Percentiles rank a stretch among this genome's conserved stretches.
These are phyloP conservation scores for Pleurotus platypus DNA, from an alignment of 768 basidiomycete genomes.

Conservation along the genomic window DNA sequence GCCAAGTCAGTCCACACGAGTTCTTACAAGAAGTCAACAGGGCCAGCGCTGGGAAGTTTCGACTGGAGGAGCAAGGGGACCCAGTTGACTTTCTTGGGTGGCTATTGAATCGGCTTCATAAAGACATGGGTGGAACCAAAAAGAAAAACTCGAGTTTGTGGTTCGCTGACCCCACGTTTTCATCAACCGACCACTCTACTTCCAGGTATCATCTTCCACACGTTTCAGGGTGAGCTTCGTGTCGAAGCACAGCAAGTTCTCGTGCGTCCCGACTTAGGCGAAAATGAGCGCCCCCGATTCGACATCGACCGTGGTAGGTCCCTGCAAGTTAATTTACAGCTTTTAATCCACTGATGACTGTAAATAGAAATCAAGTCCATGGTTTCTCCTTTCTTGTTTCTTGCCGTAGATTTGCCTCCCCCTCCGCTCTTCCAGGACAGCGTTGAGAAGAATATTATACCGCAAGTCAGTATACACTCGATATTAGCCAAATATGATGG, in stretches of 20 bases:
- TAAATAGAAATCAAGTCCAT: constrained; percentile 76
- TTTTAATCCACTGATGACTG: background rate
- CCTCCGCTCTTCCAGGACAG: constrained; percentile 97
- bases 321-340: constrained; percentile 5
- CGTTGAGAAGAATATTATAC: constrained; percentile 97
- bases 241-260: constrained; percentile 93
- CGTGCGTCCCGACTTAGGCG: constrained; percentile 72
- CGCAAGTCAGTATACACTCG: constrained; percentile 89
- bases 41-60: constrained; percentile 86
- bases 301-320: constrained; percentile 87
- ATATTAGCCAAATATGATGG: constrained; percentile 96
- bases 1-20: constrained; percentile 98
- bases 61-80: constrained; percentile 92
- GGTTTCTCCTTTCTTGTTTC: constrained; percentile 90
- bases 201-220: constrained; percentile 84
- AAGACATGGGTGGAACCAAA: constrained; percentile 92
- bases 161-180: constrained; percentile 9
- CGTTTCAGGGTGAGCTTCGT: constrained; percentile 92
- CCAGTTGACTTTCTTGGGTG: constrained; percentile 95
- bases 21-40: constrained; percentile 95
- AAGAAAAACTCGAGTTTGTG: constrained; percentile 84
- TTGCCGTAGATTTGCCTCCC: constrained; percentile 93
- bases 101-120: constrained; percentile 91
- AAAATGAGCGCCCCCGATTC: constrained; percentile 82
- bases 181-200: constrained; percentile 6